phyloP scores from a whole-genome alignment of 495 filamentous ascomycete species.

The Xylaria bambusicola region DNA sequence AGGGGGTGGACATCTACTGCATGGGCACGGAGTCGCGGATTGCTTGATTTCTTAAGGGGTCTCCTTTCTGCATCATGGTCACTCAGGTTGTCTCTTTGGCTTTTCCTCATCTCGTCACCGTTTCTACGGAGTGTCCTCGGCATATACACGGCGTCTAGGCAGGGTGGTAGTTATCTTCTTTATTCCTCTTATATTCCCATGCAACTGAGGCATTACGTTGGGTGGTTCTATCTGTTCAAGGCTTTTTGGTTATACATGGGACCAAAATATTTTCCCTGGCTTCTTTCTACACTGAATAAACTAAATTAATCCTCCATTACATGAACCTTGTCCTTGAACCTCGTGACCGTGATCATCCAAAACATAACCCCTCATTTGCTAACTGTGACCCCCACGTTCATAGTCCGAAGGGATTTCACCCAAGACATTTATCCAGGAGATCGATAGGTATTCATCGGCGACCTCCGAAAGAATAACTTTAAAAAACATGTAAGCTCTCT shows the following conservation, averaged over 20 bases:
- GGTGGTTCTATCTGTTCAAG: slow-evolving; percentile 1
- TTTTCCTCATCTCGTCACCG: slow-evolving; percentile 2
- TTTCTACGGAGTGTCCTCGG: no score
- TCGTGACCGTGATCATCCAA: background rate
- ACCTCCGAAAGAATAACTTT: background rate
- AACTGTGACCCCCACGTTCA: background rate
- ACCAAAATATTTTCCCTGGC: background rate
- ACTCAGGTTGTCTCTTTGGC: background rate
- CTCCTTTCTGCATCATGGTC: slow-evolving; percentile 7
- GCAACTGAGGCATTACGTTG: background rate
- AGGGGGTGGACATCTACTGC: background rate
- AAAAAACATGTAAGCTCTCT: background rate
- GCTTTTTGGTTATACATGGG: background rate
- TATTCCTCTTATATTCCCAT: background rate
- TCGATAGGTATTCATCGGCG: background rate
- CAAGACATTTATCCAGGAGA: no score
- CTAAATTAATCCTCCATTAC: background rate
- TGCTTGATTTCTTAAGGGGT: background rate
- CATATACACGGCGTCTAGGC: slow-evolving; percentile 13
- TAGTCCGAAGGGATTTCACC: no score
- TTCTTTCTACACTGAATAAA: background rate
- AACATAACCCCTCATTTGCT: background rate
- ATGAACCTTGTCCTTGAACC: background rate
- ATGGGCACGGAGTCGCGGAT: slow-evolving; percentile 12
- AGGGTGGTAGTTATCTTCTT: background rate